Conservation (phyloP, 352 stramenopile species). For the Phytophthora megakarya region DNA sequence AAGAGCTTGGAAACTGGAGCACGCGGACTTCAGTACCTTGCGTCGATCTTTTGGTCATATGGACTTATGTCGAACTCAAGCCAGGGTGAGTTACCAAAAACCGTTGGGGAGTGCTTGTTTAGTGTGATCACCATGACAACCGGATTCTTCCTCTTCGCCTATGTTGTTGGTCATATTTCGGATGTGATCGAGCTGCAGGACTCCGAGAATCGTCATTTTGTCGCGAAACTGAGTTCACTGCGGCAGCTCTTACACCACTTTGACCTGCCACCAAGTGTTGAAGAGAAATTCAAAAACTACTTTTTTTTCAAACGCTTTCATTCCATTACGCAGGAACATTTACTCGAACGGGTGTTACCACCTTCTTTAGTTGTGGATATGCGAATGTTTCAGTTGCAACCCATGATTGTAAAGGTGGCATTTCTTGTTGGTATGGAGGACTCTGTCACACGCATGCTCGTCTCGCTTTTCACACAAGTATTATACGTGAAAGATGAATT, state of each 20-base stretch:
- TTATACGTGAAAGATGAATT: constrained; percentile 63
- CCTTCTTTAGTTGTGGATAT: constrained; percentile 67
- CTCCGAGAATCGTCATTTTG: constrained; percentile 62
- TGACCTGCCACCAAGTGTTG: constrained; percentile 42
- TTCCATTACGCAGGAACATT: constrained; percentile 68
- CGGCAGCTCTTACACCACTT: constrained; percentile 60
- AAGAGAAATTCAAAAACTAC: constrained; percentile 67
- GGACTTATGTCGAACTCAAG: constrained; percentile 63
- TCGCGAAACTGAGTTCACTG: constrained; percentile 60
- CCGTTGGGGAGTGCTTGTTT: constrained; percentile 54
- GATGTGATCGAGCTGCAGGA: constrained; percentile 65
- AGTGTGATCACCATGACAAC: constrained; percentile 61
- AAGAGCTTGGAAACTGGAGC: constrained; percentile 20
- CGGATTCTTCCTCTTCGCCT: constrained; percentile 66
- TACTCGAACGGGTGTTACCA: constrained; percentile 56
- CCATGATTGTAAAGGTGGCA: constrained; percentile 73
- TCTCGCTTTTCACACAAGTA: constrained; percentile 61
- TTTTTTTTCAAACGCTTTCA: constrained; percentile 77
- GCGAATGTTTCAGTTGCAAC: constrained; percentile 64
- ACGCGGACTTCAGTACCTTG: constrained; percentile 50
- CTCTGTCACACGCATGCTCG: constrained; percentile 60
- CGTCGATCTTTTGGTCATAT: constrained; percentile 60
- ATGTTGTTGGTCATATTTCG: constrained; percentile 63
- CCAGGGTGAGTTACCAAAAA: constrained; percentile 55
- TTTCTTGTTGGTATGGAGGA: constrained; percentile 66